Conservation (phyloP, 352 stramenopile genomes). For the Phytophthora niederhauseri region DNA sequence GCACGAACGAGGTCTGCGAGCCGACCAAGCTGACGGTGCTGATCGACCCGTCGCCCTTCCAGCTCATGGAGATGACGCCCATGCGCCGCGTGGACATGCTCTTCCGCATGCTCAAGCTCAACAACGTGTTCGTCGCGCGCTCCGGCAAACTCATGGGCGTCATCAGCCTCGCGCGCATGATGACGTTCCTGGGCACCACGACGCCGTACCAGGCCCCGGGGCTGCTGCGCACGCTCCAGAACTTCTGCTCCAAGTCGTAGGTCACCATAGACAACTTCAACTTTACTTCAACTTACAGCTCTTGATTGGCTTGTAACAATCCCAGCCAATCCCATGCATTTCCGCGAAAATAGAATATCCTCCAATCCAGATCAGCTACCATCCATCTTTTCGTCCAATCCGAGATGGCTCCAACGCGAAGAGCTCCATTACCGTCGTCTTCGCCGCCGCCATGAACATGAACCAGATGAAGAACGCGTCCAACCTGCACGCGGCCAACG, state of each 20-base stretch:
- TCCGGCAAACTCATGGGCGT: slow-evolving; percentile 78
- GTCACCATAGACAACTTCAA: background rate
- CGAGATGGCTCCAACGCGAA: background rate
- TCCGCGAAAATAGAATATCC: background rate
- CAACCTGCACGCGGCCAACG: slow-evolving; percentile 84
- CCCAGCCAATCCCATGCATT: background rate
- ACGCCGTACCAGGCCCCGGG: slow-evolving; percentile 66
- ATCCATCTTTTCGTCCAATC: background rate
- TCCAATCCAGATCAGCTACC: background rate
- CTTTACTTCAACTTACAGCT: slow-evolving; percentile 20
- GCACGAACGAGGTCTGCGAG: slow-evolving; percentile 66
- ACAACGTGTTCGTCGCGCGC: slow-evolving; percentile 88
- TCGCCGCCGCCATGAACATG: slow-evolving; percentile 31
- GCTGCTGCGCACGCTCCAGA: slow-evolving; percentile 50
- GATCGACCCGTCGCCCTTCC: slow-evolving; percentile 80
- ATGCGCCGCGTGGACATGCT: slow-evolving; percentile 86
- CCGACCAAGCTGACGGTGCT: slow-evolving; percentile 74
- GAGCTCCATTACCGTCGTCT: slow-evolving; percentile 20
- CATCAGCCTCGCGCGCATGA: slow-evolving; percentile 79
- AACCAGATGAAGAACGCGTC: slow-evolving; percentile 57
- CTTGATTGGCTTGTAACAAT: too few species aligned
- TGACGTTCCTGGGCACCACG: slow-evolving; percentile 80
- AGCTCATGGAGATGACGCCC: slow-evolving; percentile 85
- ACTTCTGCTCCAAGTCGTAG: slow-evolving; percentile 29
- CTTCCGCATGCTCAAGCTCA: slow-evolving; percentile 91